Evolutionary conservation across 2,329 filamentous ascomycete species (phyloP), one percentile per base, ranked within the genome.

Genomic region (Myriosclerotinia duriaeana): DNA sequence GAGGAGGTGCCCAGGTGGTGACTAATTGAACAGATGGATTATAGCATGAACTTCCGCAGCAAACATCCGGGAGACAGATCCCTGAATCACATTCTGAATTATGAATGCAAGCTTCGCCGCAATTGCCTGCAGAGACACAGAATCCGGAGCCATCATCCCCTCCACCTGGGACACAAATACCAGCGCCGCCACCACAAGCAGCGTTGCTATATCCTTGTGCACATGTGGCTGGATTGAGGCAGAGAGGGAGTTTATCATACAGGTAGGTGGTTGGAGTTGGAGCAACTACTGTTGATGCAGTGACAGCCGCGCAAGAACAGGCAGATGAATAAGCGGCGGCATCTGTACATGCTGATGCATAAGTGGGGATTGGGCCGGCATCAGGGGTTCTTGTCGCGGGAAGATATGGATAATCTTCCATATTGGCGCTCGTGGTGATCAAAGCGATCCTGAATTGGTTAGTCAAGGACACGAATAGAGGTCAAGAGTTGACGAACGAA

Each of bases 321-420:
- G 65, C 65, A 7, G 65, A 67, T 14, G 65, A 30, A 15, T 67
- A 67, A 1, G 36, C 53, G 38, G 40, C n/a, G 9, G 26, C 26
- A 15, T 42, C 60, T 9, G 53, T 38, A 53, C 65, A 67, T 6
- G 52, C 61, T 26, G 65, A 54, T 7, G 65, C 65, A 6, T 67
- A 67, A 34, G 38, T 53, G 20, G 65, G 65, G 38, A 67, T 53
- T 11, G 50, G 17, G 5, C 30, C 40, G 22, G 40, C 30, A 5
- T 22, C 30, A 0, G 50, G 48, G 4, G 38, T 34, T 38, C 14
- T 46, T 40, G 22, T 6, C 12, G 54, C 36, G 15, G 63, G 53
- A 44, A 44, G 42, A 22, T 38, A 14, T 17, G 15, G 52, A 50
- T 56, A 67, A 40, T 52, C 22, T 58, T 53, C 52, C 36, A 64